Evolutionary conservation across 257 asterid species (phyloP), one percentile per base, ranked within the genome.

Genomic region (Catharanthus roseus): DNA sequence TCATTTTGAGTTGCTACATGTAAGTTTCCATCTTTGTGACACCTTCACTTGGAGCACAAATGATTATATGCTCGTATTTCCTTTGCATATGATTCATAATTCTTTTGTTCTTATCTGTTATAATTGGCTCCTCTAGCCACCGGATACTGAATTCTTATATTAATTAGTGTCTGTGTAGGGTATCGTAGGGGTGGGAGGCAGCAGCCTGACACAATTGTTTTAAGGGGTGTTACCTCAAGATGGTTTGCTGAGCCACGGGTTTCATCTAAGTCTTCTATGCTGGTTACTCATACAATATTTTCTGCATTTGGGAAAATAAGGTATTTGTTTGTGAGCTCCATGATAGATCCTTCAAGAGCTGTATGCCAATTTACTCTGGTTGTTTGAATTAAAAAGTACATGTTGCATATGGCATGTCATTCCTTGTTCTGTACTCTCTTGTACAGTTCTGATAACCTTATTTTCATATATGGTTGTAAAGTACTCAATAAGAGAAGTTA

Each of bases 191-290:
- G 84, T 41, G 85, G 74, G 72, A 80, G 63, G 77, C 87, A 79
- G 81, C 98, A 85, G 78, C 97, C 96, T 39, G 97, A 91, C 82
- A 95, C 97, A 38, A 82, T 95, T 57, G 75, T 91, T 70, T 31
- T 95, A 75, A 89, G 83, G 83, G 97, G 99, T 65, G 79, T 88
- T 78, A 97, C 99, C n/a, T 95, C 97, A 39, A 82, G 99, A 79
- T 95, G 99, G 99, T 91, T 91, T 74, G 96, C 99, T 47, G 99
- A 95, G 81, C 84, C 95, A 23, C 86, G 97, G 70, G 99, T 95
- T 66, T 95, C 99, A 66, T 88, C 97, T 62, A 95, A 91, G 78
- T 97, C 99, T 68, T 95, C 99, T 50, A 91, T 95, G 97, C 90
- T 95, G 50, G 97, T 91, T 65, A 83, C 93, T 67, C 97, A 95